phyloP scores from a whole-genome alignment of 176 grass and related monocot species.

The Hordeum marinum region DNA sequence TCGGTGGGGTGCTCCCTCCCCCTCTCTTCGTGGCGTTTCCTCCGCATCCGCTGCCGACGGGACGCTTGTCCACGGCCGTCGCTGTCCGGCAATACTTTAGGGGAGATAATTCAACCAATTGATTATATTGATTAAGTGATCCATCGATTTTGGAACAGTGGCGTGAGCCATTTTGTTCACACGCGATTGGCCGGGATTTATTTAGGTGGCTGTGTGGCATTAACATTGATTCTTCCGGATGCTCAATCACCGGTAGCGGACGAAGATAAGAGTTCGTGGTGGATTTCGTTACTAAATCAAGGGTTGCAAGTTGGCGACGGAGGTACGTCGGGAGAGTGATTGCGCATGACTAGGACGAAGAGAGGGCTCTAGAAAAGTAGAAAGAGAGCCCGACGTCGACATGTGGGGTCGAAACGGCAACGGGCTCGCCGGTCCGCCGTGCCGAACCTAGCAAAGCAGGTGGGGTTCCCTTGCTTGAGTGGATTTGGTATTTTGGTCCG shows the following conservation, averaged over 20 bases:
- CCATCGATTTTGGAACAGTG: background rate
- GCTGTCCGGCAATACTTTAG: background rate
- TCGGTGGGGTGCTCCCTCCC: background rate
- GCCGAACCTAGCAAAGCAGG: background rate
- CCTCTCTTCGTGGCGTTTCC: background rate
- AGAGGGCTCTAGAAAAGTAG: background rate
- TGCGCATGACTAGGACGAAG: slow-evolving; percentile 16
- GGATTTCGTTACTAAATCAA: background rate
- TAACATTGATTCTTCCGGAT: background rate
- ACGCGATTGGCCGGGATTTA: background rate
- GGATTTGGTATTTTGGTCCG: background rate
- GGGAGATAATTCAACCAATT: background rate
- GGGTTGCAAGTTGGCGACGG: background rate
- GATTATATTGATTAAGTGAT: background rate
- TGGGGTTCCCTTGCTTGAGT: background rate
- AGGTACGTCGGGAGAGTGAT: background rate
- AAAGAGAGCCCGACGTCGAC: slow-evolving; percentile 22
- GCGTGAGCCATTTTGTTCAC: background rate
- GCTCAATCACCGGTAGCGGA: background rate
- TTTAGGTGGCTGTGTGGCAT: background rate
- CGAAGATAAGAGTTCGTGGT: background rate
- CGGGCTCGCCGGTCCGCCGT: background rate
- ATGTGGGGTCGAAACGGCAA: background rate
- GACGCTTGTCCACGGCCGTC: slow-evolving; percentile 22
- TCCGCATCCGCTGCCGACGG: background rate